phyloP scores from a whole-genome alignment of 306 rosid species.

The Ochetophila trinervis region DNA sequence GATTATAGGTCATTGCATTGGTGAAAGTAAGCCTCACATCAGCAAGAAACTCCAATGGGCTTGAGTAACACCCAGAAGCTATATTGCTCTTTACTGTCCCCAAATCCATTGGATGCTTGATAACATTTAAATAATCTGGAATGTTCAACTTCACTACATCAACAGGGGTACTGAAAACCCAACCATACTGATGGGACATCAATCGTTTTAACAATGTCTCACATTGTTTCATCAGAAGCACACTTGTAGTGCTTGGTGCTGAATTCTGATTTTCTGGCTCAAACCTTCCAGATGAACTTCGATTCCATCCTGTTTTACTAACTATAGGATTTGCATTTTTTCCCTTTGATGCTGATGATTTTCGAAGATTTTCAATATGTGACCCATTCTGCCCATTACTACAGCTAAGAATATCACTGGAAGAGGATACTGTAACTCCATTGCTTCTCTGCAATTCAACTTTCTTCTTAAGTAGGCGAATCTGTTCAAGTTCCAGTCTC shows the following conservation, averaged over 20 bases:
- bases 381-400: slow-evolving; percentile 48
- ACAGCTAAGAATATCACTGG: slow-evolving; percentile 74
- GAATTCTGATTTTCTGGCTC: slow-evolving; percentile 33
- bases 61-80: slow-evolving; percentile 45
- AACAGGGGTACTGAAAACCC: slow-evolving; percentile 76
- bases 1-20: slow-evolving; percentile 86
- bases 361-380: slow-evolving; percentile 32
- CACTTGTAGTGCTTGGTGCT: slow-evolving; percentile 36
- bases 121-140: slow-evolving; percentile 66
- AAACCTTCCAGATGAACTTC: slow-evolving; percentile 50
- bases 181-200: slow-evolving; percentile 55
- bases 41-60: slow-evolving; percentile 52
- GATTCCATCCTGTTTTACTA: slow-evolving; percentile 45
- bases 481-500: slow-evolving; percentile 63
- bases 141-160: slow-evolving; percentile 71
- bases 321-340: slow-evolving; percentile 30
- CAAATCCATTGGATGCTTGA: slow-evolving; percentile 83
- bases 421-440: slow-evolving; percentile 56
- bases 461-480: slow-evolving; percentile 57
- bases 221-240: slow-evolving; percentile 67
- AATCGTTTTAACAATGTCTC: slow-evolving; percentile 56
- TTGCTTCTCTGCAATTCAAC: slow-evolving; percentile 48
- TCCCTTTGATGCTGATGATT: slow-evolving; percentile 33
- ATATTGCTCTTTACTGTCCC: slow-evolving; percentile 65
- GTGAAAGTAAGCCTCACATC: slow-evolving; percentile 70